Base-by-base conservation (phyloP, 441 rosid genomes). In the Viola pubescens region DNA sequence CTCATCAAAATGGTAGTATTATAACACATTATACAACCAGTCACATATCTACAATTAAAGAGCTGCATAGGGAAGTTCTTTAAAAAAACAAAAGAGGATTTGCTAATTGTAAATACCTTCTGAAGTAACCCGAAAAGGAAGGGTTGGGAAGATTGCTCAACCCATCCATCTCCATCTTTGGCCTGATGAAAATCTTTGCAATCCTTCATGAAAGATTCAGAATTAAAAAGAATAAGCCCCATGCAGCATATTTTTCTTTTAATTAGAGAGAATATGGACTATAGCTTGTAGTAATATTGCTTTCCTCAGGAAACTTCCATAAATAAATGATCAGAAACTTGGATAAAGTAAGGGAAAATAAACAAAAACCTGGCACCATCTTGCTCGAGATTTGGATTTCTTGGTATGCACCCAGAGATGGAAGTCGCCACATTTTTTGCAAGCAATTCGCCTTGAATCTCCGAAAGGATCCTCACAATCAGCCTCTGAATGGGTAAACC, bases 101-200 rank as follows among this genome's bases (percentile, higher is more conserved):
- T 51, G 38, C 41, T 43, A 13, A 56, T 19, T 52, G 60, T 16
- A 45, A 1, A 55, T 69, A 84, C 97, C 99, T 86, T 90, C 74
- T 90, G 97, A 70, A 94, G 65, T 61, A 86, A 67, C 37, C 99
- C 96, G 8, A 88, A 94, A 58, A 86, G 58, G 65, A 88, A 73
- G 3, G 87, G 91, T 49, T 90, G 84, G 6, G 84, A 81, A 77
- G 83, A 81, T 73, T 90, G 99, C 73, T 94, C 97, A 58, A 90
- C 85, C 97, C 99, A 94, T 73, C 97, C 99, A 79, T 94, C 97
- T 70, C 97, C 99, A 78, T 94, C 99, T 76, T 88, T 94, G 65
- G 94, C 94, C 72, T 60, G 97, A 74, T 94, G 97, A 63, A 82
- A 88, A 55, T 90, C 96, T 65, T 86, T 80, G 81, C 97, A 94